These are phyloP conservation scores for Pseudogymnoascus sp. DNA, from an alignment of 2,329 filamentous ascomycete genomes.

Conservation along the genomic window DNA sequence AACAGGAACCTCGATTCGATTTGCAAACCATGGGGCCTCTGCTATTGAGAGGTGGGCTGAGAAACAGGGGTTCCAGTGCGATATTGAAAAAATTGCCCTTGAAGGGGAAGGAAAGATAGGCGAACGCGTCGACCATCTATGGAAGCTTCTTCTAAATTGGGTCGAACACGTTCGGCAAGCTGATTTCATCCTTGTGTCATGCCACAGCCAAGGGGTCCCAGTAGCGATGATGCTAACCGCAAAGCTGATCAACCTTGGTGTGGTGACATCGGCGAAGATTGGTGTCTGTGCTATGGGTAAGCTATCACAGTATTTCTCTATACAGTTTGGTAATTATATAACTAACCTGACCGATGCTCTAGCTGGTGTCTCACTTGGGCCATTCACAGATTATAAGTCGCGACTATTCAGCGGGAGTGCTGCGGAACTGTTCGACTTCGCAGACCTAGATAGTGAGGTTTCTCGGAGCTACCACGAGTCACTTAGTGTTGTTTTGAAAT, in stretches of 20 bases:
- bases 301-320: conserved; percentile 14
- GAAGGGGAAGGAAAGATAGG: conserved; percentile 90
- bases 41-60: conserved; percentile 79
- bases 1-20: conserved; percentile 88
- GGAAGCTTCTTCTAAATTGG: conserved; percentile 92
- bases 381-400: conserved; percentile 86
- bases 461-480: conserved; percentile 73
- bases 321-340: conserved; percentile 6
- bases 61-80: conserved; percentile 59
- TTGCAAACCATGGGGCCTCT: conserved; percentile 77
- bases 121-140: conserved; percentile 83
- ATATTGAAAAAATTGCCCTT: conserved; percentile 88
- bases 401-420: conserved; percentile 83
- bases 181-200: conserved; percentile 85
- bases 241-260: conserved; percentile 84
- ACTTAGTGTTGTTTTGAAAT: conserved; percentile 63
- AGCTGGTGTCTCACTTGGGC: conserved; percentile 89
- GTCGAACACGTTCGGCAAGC: conserved; percentile 81
- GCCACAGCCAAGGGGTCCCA: conserved; percentile 91
- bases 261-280: conserved; percentile 66
- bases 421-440: conserved; percentile 93
- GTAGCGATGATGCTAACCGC: conserved; percentile 88
- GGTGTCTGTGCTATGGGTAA: conserved; percentile 72
- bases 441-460: conserved; percentile 69
- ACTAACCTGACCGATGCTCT: conserved; percentile 29